phyloP scores from a whole-genome alignment of 2,329 filamentous ascomycete species.

The Trichoderma pleuroti region DNA sequence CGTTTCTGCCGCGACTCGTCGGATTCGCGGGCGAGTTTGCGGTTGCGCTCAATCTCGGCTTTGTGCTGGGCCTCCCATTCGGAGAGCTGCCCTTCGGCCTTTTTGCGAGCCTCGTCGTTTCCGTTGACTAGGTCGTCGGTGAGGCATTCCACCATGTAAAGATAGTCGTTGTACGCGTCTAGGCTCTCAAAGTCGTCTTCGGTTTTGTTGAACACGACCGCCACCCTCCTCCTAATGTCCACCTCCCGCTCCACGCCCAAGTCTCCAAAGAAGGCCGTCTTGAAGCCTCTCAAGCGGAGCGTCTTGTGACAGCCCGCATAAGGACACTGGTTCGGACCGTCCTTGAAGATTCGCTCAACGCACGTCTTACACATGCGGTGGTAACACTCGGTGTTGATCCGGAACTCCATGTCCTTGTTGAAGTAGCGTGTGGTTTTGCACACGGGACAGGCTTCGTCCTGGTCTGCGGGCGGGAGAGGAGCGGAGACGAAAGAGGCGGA shows the following conservation, averaged over 20 bases:
- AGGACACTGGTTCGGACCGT: constrained; percentile 87
- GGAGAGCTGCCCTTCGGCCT: constrained; percentile 44
- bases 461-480: constrained; percentile 25
- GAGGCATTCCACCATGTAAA: constrained; percentile 86
- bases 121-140: constrained; percentile 83
- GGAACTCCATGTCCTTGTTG: constrained; percentile 89
- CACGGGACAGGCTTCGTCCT: constrained; percentile 82
- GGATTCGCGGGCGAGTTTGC: constrained; percentile 51
- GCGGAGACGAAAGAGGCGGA: constrained; percentile 19
- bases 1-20: constrained; percentile 51
- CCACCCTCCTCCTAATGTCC: constrained; percentile 79
- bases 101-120: constrained; percentile 57
- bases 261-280: constrained; percentile 85
- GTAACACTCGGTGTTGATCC: constrained; percentile 98
- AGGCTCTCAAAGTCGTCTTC: constrained; percentile 90
- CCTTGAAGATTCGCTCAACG: constrained; percentile 89
- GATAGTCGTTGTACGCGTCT: constrained; percentile 85
- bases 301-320: constrained; percentile 86
- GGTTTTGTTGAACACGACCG: constrained; percentile 76
- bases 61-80: constrained; percentile 72
- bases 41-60: constrained; percentile 62
- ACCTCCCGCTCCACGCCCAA: constrained; percentile 87
- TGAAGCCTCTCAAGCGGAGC: constrained; percentile 78
- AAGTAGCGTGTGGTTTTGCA: constrained; percentile 97
- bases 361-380: constrained; percentile 98